A percentile compares a stretch with the other conserved stretches of the same genome.
Evolutionary conservation across 2,329 filamentous ascomycete genomes (phyloP).

Genomic region (Penicillium polonicum): DNA sequence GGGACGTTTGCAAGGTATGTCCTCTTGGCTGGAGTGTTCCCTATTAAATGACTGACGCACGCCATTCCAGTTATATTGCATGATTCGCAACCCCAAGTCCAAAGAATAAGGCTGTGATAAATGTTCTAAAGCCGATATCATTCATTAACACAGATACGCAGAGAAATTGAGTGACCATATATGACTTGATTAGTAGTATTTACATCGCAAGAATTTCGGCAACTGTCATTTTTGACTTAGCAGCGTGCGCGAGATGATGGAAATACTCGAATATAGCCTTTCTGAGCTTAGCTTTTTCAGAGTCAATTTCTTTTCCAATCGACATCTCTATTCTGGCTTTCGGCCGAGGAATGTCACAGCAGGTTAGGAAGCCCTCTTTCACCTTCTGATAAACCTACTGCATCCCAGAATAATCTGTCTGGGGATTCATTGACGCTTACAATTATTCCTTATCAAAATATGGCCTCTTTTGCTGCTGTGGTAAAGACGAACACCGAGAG

Average conservation of each 20-base stretch:
- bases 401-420: neutral
- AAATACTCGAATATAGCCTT: neutral
- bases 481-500: neutral
- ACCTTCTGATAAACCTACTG: too few relatives aligned
- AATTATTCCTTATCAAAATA: neutral
- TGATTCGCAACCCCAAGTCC: slow-evolving; percentile 20
- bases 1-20: slow-evolving; percentile 53
- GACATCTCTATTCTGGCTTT: neutral
- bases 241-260: neutral
- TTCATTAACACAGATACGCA: neutral
- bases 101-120: slow-evolving; percentile 8
- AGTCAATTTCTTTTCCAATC: neutral
- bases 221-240: neutral
- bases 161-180: neutral
- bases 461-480: neutral
- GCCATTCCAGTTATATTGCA: slow-evolving; percentile 23
- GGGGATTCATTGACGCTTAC: neutral
- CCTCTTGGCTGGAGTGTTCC: neutral
- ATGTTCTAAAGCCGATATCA: neutral
- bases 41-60: slow-evolving; percentile 8
- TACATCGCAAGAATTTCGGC: neutral
- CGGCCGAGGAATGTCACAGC: too few relatives aligned
- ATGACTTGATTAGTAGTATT: neutral
- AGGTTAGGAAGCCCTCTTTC: too few relatives aligned
- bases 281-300: neutral